Percentiles rank a stretch among this genome's conserved stretches.
Conservation (phyloP, 2,329 filamentous ascomycete genomes). For the Verticillium isaacii region DNA sequence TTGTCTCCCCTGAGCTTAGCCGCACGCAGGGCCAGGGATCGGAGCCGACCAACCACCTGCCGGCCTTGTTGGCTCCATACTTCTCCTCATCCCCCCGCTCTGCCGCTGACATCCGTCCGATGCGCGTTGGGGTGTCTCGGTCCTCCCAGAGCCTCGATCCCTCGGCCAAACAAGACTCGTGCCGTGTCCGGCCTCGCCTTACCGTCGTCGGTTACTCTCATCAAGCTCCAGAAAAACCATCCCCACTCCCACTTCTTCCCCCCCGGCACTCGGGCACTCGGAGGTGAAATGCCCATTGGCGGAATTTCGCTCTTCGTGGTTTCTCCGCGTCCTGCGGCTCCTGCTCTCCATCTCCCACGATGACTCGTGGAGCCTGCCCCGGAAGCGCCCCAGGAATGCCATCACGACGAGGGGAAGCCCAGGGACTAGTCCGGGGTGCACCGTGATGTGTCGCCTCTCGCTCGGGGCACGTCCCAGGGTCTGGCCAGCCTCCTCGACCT, state of each 20-base stretch:
- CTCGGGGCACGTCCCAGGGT: neutral
- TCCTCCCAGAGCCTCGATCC: neutral
- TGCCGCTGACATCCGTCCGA: neutral
- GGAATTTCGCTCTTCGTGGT: neutral
- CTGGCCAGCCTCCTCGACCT: neutral
- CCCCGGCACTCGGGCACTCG: neutral
- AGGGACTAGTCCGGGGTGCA: neutral
- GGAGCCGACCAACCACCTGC: neutral
- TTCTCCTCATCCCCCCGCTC: neutral
- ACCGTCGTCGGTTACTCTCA: neutral
- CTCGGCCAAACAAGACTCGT: neutral
- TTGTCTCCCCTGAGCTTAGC: neutral
- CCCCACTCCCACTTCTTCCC: neutral
- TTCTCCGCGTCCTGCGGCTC: conserved; percentile 1
- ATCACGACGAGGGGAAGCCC: neutral
- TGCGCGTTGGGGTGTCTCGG: neutral
- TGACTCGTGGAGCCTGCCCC: conserved; percentile 2
- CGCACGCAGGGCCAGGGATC: neutral
- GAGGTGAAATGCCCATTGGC: conserved; percentile 3
- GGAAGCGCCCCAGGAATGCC: neutral
- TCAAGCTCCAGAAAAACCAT: neutral
- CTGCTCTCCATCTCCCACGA: neutral
- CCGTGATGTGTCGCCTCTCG: neutral
- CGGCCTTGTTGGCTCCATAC: neutral
- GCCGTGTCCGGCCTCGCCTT: neutral